These are phyloP conservation scores for Vigna reflexopilosa DNA, from an alignment of 306 rosid species.

Conservation along the genomic window DNA sequence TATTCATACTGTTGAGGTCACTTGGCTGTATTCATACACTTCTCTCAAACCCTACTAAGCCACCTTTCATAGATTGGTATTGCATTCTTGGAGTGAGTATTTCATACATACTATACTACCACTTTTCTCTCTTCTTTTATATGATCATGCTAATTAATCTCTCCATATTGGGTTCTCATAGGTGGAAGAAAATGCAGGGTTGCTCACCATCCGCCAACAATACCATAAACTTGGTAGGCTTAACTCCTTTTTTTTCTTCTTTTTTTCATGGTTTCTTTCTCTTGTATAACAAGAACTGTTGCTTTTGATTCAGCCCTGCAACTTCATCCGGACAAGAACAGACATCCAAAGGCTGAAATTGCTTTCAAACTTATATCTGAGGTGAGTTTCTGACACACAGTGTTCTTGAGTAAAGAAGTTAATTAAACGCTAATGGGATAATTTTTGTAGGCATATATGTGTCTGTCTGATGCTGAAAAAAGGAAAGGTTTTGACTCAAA, in stretches of 20 bases:
- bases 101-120: background rate
- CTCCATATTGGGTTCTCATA: constrained; percentile 31
- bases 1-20: background rate
- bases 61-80: constrained; percentile 84
- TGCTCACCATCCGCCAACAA: too few relatives aligned
- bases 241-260: too few relatives aligned
- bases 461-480: constrained; percentile 66
- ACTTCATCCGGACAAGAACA: constrained; percentile 96
- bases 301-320: constrained; percentile 68
- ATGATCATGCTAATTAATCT: constrained; percentile 23
- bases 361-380: constrained; percentile 93
- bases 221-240: too few relatives aligned
- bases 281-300: constrained; percentile 11
- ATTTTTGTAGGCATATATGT: constrained; percentile 69
- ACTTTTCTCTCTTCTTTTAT: constrained; percentile 6
- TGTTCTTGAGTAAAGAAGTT: background rate
- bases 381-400: constrained; percentile 57
- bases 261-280: background rate
- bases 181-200: too few relatives aligned
- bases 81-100: constrained; percentile 80
- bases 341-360: constrained; percentile 83
- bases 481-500: constrained; percentile 73
- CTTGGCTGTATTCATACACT: constrained; percentile 66
- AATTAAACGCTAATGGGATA: background rate
- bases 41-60: constrained; percentile 34